Evolutionary conservation across 2,329 filamentous ascomycete species (phyloP).

Genomic region (Cladorrhinum sp.): DNA sequence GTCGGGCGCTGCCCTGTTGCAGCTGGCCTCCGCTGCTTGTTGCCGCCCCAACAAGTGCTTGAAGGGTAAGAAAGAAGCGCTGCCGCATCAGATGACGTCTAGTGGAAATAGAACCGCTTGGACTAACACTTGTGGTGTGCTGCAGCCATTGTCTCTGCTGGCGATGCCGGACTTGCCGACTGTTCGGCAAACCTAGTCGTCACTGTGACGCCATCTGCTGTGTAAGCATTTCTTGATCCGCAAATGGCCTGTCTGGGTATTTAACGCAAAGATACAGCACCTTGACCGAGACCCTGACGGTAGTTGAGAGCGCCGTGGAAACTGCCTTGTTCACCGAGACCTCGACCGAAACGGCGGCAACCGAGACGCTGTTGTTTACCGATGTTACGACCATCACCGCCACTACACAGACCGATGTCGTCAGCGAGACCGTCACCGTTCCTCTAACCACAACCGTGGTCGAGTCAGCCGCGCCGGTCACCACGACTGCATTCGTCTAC

Average conservation of each 20-base stretch:
- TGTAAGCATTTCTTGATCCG: neutral
- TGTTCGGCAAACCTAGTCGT: constrained; percentile 13
- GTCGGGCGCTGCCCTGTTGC: constrained; percentile 11
- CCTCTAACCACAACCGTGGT: constrained; percentile 4
- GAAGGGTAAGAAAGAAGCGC: constrained; percentile 1
- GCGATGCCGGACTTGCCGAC: constrained; percentile 5
- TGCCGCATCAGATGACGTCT: no score
- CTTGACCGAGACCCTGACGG: constrained; percentile 9
- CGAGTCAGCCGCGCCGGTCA: neutral
- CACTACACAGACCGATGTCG: constrained; percentile 2
- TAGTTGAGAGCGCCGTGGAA: constrained; percentile 6
- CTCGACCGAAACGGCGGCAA: constrained; percentile 9
- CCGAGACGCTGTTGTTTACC: constrained; percentile 9
- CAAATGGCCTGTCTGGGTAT: no score
- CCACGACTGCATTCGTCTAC: neutral
- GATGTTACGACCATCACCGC: constrained; percentile 3
- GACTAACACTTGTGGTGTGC: neutral
- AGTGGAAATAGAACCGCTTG: no score
- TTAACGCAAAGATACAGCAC: neutral
- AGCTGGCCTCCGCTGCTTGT: constrained; percentile 10
- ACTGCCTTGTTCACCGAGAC: constrained; percentile 15
- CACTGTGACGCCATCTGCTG: constrained; percentile 10
- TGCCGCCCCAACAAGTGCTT: constrained; percentile 13
- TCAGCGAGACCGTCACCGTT: constrained; percentile 11
- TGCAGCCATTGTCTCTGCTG: neutral